Evolutionary conservation across 2,329 filamentous ascomycete genomes (phyloP).

Genomic region (Cephalotrichum gorgonifer): DNA sequence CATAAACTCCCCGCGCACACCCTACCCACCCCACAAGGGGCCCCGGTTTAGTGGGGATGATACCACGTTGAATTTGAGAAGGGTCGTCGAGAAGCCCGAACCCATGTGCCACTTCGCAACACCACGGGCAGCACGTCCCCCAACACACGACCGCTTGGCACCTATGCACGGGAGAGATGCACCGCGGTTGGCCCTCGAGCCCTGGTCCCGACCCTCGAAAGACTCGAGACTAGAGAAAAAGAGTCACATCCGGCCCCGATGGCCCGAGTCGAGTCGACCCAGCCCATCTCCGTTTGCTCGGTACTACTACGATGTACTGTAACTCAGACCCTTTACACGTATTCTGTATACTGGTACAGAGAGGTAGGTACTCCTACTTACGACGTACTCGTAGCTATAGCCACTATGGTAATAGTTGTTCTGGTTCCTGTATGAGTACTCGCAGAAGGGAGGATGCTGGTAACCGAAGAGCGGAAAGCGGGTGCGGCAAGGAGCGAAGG

Average conservation of each 20-base stretch:
- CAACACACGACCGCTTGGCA: too few species aligned
- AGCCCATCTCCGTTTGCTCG: not conserved
- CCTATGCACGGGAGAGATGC: too few species aligned
- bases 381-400: too few species aligned
- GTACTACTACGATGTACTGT: constrained; percentile 2
- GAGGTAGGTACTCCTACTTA: too few species aligned
- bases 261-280: not conserved
- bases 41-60: constrained; percentile 1
- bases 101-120: not conserved
- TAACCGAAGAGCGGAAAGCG: too few species aligned
- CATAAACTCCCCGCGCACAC: not conserved
- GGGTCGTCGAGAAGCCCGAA: not conserved
- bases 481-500: too few species aligned
- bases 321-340: not conserved
- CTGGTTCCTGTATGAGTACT: too few species aligned
- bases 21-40: not conserved
- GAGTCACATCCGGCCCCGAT: not conserved
- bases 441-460: too few species aligned
- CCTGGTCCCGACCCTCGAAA: not conserved
- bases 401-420: too few species aligned
- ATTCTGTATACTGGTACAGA: not conserved
- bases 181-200: not conserved
- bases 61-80: constrained; percentile 1
- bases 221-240: too few species aligned
- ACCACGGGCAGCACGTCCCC: too few species aligned